A percentile compares a stretch with the other conserved stretches of the same genome.
phyloP scores from a whole-genome alignment of 306 rosid genomes.

The Argentina anserina region DNA sequence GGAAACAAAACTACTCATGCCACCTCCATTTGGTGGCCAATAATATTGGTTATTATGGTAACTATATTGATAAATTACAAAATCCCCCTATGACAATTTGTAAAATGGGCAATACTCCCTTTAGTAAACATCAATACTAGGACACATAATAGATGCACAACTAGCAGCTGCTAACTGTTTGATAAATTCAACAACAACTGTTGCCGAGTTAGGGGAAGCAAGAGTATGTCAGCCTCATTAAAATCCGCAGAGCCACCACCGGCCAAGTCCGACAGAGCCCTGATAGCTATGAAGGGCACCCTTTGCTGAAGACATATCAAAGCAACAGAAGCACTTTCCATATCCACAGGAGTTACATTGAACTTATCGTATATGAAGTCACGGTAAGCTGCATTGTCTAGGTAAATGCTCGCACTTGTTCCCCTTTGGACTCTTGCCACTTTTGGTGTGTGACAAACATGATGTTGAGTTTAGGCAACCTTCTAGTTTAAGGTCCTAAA shows the following conservation, averaged over 20 bases:
- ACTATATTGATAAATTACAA: not conserved
- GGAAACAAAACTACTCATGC: not conserved
- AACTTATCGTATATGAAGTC: constrained; percentile 39
- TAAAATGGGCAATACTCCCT: not conserved
- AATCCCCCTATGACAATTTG: not conserved
- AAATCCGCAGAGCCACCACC: not conserved
- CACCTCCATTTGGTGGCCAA: not conserved
- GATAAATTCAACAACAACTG: constrained; percentile 8
- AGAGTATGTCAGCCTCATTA: not conserved
- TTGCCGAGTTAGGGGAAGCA: constrained; percentile 3
- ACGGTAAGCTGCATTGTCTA: constrained; percentile 36
- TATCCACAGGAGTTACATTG: constrained; percentile 39
- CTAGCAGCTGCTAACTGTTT: constrained; percentile 9
- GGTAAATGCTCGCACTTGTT: constrained; percentile 40
- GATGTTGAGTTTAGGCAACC: constrained; percentile 40
- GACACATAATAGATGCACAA: not conserved
- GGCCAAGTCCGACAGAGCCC: not conserved
- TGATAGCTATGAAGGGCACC: constrained; percentile 16
- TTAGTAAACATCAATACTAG: not conserved
- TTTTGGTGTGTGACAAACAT: constrained; percentile 41
- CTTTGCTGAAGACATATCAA: constrained; percentile 18
- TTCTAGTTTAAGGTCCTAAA: constrained; percentile 17
- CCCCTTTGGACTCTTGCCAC: constrained; percentile 38
- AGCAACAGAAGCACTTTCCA: constrained; percentile 52
- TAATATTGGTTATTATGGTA: not conserved